These are phyloP conservation scores for Zymoseptoria brevis DNA, from an alignment of 2,329 filamentous ascomycete species.

Conservation along the genomic window DNA sequence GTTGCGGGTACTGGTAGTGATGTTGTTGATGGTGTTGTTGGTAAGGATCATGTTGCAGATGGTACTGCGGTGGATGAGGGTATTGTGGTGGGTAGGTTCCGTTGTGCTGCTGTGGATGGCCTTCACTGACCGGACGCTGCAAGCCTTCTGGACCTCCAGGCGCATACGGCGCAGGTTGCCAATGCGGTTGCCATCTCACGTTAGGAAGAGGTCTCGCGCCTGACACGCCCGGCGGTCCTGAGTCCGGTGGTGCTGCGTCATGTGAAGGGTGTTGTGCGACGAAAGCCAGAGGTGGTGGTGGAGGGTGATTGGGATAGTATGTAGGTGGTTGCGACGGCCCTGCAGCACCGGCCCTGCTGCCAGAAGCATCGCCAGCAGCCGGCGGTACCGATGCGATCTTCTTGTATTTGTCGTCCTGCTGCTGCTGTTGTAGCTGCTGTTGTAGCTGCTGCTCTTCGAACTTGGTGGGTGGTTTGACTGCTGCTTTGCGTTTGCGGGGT, in stretches of 20 bases:
- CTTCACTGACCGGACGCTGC: background rate
- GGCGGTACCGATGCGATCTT: background rate
- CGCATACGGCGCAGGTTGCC: background rate
- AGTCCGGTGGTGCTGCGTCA: background rate
- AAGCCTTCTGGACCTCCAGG: background rate
- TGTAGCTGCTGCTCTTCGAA: background rate
- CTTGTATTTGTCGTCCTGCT: background rate
- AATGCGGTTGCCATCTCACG: background rate
- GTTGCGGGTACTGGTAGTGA: background rate
- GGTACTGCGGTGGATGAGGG: background rate
- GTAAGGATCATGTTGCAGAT: background rate
- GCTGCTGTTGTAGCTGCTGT: background rate
- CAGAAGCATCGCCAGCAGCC: background rate
- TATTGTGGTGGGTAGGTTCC: background rate
- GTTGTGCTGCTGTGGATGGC: background rate
- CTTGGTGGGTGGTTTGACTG: background rate
- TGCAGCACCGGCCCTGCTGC: background rate
- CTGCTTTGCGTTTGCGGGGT: constrained; percentile 15
- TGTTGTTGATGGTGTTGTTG: background rate
- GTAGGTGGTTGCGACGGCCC: background rate
- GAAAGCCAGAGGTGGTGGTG: background rate
- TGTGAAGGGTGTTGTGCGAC: background rate
- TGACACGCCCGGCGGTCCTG: background rate
- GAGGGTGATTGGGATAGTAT: background rate
- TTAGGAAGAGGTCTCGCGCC: background rate